Percentiles rank a stretch among this genome's conserved stretches.
Evolutionary conservation across 2,329 filamentous ascomycete species (phyloP).

Genomic region (Eutypella sp.): DNA sequence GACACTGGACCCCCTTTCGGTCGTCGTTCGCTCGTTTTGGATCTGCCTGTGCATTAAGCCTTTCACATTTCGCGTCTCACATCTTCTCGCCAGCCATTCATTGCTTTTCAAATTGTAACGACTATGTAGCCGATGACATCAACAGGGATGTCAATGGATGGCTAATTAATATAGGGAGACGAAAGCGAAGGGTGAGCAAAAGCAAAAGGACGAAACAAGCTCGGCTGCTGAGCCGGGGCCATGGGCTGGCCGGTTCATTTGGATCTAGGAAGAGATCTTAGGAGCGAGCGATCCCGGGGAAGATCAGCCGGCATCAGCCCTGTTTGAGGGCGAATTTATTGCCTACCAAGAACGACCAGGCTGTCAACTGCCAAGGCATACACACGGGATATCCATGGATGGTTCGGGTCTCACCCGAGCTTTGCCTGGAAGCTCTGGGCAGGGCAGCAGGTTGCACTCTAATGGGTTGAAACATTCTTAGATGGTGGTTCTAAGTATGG

Average conservation of each 20-base stretch:
- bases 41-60: no score
- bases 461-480: no score
- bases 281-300: not conserved
- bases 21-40: no score
- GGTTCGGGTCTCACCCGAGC: no score
- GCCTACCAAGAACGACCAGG: no score
- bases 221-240: not conserved
- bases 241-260: not conserved
- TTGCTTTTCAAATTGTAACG: not conserved
- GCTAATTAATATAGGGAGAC: not conserved
- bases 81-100: not conserved
- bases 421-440: no score
- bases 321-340: not conserved
- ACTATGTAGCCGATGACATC: not conserved
- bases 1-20: no score
- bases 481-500: no score
- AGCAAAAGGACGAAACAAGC: not conserved
- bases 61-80: not conserved
- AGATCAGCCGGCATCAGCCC: not conserved
- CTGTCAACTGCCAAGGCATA: no score
- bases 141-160: not conserved
- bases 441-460: no score
- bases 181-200: not conserved
- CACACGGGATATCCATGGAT: no score
- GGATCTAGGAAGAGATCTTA: not conserved